Evolutionary conservation across 2,329 filamentous ascomycete genomes (phyloP).

Genomic region (Tolypocladium paradoxum): DNA sequence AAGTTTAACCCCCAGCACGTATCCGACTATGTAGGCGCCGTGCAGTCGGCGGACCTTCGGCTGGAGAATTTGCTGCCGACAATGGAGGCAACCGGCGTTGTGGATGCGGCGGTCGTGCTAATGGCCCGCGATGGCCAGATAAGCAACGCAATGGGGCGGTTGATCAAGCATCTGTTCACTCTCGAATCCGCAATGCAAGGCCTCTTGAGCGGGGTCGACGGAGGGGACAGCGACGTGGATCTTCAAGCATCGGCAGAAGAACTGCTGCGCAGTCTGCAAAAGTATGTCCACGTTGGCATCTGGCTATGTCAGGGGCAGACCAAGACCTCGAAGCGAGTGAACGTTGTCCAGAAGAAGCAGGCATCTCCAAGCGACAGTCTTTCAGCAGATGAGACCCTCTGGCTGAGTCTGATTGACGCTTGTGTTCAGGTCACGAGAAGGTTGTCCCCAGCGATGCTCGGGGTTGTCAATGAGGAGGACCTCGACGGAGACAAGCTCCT

Average conservation of each 20-base stretch:
- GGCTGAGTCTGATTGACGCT: conserved; percentile 50
- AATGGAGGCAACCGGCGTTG: conserved; percentile 79
- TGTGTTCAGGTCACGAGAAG: conserved; percentile 54
- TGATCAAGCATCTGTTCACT: conserved; percentile 70
- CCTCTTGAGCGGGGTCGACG: conserved; percentile 51
- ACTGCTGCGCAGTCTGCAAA: conserved; percentile 67
- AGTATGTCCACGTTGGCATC: conserved; percentile 85
- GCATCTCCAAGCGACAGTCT: conserved; percentile 30
- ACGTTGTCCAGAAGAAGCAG: conserved; percentile 40
- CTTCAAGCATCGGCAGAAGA: conserved; percentile 59
- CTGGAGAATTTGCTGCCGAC: conserved; percentile 73
- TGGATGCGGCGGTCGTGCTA: conserved; percentile 86
- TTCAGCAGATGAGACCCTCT: conserved; percentile 43
- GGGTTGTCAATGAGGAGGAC: conserved; percentile 14
- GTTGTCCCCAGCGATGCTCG: conserved; percentile 44
- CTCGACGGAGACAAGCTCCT: conserved; percentile 53
- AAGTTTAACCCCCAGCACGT: conserved; percentile 72
- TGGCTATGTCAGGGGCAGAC: conserved; percentile 90
- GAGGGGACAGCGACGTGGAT: conserved; percentile 38
- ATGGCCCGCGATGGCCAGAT: conserved; percentile 83
- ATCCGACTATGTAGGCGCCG: conserved; percentile 66
- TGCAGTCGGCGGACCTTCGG: conserved; percentile 67
- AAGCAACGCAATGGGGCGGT: conserved; percentile 69
- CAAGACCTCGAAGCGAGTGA: conserved; percentile 41
- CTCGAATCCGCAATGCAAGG: conserved; percentile 70